These are phyloP conservation scores for Sextonia rubra DNA, from an alignment of 164 flowering plant genomes.

Conservation along the genomic window DNA sequence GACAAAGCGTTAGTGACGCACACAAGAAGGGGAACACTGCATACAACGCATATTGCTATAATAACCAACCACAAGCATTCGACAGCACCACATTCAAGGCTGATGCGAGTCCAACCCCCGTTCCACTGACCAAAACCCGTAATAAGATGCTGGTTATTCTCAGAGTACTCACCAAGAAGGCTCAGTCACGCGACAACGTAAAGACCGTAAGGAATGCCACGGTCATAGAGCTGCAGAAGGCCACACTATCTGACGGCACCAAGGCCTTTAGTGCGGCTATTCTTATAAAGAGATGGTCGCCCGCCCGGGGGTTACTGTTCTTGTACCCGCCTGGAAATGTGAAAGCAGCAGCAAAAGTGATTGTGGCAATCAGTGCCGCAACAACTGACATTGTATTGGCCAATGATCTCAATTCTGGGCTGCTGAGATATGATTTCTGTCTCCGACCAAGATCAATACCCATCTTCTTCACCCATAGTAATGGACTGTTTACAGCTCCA, in stretches of 20 bases:
- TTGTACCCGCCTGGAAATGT: neutral
- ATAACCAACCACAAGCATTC: too few species aligned
- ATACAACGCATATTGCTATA: too few species aligned
- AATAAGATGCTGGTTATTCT: neutral
- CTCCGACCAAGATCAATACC: too few species aligned
- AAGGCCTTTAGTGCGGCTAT: neutral
- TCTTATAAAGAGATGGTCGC: neutral
- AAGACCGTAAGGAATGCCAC: neutral
- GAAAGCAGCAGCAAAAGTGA: constrained; percentile 1
- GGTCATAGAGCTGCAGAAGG: neutral
- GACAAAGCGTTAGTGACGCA: too few species aligned
- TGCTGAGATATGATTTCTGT: rapidly evolving
- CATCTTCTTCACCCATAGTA: neutral
- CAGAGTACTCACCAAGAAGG: neutral
- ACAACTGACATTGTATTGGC: neutral
- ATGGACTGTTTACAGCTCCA: neutral
- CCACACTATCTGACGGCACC: neutral
- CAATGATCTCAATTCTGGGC: neutral
- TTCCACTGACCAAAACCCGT: neutral
- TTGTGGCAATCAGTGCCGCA: neutral
- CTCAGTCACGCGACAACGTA: neutral
- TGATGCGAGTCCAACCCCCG: neutral
- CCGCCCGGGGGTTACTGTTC: neutral
- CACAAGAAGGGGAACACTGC: too few species aligned
- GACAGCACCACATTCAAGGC: neutral